phyloP scores from a whole-genome alignment of 1,284 basidiomycete species.

The Golubevia sp. region DNA sequence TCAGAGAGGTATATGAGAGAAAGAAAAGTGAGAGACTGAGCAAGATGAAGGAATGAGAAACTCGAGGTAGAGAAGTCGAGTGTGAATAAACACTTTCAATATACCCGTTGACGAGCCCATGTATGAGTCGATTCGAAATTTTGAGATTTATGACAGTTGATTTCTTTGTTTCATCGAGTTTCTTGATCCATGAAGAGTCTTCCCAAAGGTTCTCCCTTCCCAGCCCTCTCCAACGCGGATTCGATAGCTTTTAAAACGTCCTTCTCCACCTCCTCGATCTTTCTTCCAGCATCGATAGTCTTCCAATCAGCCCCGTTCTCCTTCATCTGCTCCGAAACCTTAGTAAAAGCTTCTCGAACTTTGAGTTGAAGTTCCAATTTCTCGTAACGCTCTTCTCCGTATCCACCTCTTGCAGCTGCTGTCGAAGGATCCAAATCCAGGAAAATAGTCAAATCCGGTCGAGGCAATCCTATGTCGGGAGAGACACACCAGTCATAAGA shows the following conservation, averaged over 20 bases:
- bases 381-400: conserved; percentile 78
- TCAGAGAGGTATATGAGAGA: conserved; percentile 20
- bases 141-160: too few relatives aligned
- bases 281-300: conserved; percentile 40
- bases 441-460: conserved; percentile 86
- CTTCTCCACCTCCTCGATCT: conserved; percentile 41
- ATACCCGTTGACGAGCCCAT: too few relatives aligned
- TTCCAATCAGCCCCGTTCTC: conserved; percentile 30
- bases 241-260: conserved; percentile 30
- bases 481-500: conserved; percentile 76
- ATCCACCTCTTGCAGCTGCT: conserved; percentile 78
- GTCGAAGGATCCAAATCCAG: conserved; percentile 78
- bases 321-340: conserved; percentile 29
- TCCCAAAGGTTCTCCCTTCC: background rate
- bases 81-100: too few relatives aligned
- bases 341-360: conserved; percentile 48
- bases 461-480: conserved; percentile 83
- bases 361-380: conserved; percentile 56
- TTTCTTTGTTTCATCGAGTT: too few relatives aligned
- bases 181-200: too few relatives aligned
- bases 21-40: conserved; percentile 11
- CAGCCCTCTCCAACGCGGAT: conserved; percentile 20
- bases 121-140: too few relatives aligned
- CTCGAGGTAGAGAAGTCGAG: too few relatives aligned
- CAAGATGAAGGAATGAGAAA: background rate